Conservation (phyloP, 257 asterid species). For the Nicotiana noctiflora region DNA sequence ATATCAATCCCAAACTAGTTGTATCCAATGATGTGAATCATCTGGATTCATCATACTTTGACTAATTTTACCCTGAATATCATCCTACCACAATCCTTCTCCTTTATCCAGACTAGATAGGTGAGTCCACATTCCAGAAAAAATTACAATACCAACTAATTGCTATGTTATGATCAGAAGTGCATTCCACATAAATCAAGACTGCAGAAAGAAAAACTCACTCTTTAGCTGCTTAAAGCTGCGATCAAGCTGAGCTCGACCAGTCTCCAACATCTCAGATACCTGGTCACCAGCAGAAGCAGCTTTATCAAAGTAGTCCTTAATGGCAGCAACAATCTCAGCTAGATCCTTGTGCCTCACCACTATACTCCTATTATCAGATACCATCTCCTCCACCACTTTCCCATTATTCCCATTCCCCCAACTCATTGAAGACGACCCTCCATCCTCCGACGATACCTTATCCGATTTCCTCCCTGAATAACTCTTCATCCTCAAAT, state of each 20-base stretch:
- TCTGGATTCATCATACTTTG: background rate
- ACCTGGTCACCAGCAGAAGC: constrained; percentile 89
- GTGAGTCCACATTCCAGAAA: background rate
- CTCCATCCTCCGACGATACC: constrained; percentile 39
- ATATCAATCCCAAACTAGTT: background rate
- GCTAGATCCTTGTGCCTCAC: constrained; percentile 87
- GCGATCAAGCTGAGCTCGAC: constrained; percentile 83
- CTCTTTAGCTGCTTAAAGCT: constrained; percentile 85
- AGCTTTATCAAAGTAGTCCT: constrained; percentile 79
- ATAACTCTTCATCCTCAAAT: constrained; percentile 13
- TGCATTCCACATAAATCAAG: background rate
- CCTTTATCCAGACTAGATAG: background rate
- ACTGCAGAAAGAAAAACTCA: constrained; percentile 22
- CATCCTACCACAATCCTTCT: background rate
- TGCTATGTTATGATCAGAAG: background rate
- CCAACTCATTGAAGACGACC: constrained; percentile 68
- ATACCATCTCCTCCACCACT: constrained; percentile 27
- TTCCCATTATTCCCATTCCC: constrained; percentile 47
- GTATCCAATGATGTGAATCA: background rate
- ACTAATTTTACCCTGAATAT: background rate
- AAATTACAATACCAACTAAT: background rate
- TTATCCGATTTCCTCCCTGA: constrained; percentile 49
- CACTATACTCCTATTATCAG: constrained; percentile 64
- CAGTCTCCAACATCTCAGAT: constrained; percentile 86
- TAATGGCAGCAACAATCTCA: constrained; percentile 80